A percentile compares a stretch with the other conserved stretches of the same genome.
phyloP scores from a whole-genome alignment of 2,329 filamentous ascomycete genomes.

The Stromatinia cepivora region DNA sequence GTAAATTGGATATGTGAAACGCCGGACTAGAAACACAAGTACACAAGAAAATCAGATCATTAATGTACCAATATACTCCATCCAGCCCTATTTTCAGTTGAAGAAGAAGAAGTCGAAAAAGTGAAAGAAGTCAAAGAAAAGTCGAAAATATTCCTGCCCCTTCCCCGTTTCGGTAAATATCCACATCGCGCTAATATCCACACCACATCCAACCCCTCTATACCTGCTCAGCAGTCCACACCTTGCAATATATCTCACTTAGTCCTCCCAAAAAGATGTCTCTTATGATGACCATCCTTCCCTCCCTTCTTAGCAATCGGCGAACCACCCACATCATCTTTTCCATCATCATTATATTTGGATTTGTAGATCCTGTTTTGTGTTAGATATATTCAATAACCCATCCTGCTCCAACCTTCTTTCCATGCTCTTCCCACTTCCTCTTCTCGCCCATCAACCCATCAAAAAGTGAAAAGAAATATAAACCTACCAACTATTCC shows the following conservation, averaged over 20 bases:
- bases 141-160: not conserved
- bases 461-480: not conserved
- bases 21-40: not conserved
- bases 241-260: slow-evolving; percentile 25
- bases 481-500: slow-evolving; percentile 85
- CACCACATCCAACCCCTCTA: not conserved
- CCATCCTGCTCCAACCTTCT: too few relatives aligned
- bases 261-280: slow-evolving; percentile 66
- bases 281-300: slow-evolving; percentile 74
- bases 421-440: not conserved
- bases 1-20: slow-evolving; percentile 1
- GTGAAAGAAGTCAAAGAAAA: not conserved
- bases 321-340: slow-evolving; percentile 35
- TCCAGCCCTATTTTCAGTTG: not conserved
- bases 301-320: slow-evolving; percentile 32
- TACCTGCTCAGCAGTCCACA: not conserved
- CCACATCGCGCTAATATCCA: not conserved
- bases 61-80: slow-evolving; percentile 1
- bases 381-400: slow-evolving; percentile 4
- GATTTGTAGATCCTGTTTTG: slow-evolving; percentile 84
- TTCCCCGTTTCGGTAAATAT: not conserved
- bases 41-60: slow-evolving; percentile 7
- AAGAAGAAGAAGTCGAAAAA: not conserved
- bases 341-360: slow-evolving; percentile 75
- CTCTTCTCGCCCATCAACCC: not conserved